These are phyloP conservation scores for Candida stauntonica DNA, from an alignment of 805 yeast genomes.

Conservation along the genomic window DNA sequence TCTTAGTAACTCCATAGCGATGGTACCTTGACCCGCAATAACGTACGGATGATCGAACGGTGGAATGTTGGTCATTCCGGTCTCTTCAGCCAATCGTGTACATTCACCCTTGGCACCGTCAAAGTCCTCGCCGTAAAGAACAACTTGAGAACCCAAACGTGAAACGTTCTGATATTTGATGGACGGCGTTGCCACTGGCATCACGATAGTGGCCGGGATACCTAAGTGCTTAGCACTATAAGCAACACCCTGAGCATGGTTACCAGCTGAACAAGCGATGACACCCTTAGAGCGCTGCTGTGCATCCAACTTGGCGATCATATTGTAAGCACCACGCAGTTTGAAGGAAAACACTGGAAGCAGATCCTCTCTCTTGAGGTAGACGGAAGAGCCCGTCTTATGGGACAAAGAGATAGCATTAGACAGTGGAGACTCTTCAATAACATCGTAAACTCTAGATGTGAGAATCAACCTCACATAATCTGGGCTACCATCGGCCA, in stretches of 20 bases:
- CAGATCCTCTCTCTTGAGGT: constrained; percentile 86
- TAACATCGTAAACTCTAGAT: constrained; percentile 91
- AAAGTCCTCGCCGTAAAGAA: constrained; percentile 87
- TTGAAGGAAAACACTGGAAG: constrained; percentile 95
- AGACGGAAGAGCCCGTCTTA: constrained; percentile 69
- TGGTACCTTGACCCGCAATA: constrained; percentile 98
- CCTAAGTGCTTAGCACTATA: constrained; percentile 79
- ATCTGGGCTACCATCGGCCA: constrained; percentile 74
- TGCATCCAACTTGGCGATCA: constrained; percentile 83
- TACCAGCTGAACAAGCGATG: constrained; percentile 97
- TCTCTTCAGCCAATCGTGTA: constrained; percentile 57
- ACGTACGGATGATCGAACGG: constrained; percentile 98
- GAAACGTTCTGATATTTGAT: constrained; percentile 91
- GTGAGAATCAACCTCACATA: constrained; percentile 87
- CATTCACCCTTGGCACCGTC: constrained; percentile 95
- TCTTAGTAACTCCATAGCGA: constrained; percentile 87
- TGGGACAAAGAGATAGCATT: constrained; percentile 71
- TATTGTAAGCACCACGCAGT: constrained; percentile 95
- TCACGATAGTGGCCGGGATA: constrained; percentile 93
- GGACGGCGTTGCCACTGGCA: constrained; percentile 97
- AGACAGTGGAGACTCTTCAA: constrained; percentile 83
- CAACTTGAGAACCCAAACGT: constrained; percentile 91
- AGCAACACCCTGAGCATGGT: constrained; percentile 99
- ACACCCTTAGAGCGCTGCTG: constrained; percentile 69
- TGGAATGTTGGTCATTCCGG: constrained; percentile 86